Evolutionary conservation across 306 rosid genomes (phyloP), one percentile per base, ranked within the genome.

Genomic region (Prinsepia uniflora): DNA sequence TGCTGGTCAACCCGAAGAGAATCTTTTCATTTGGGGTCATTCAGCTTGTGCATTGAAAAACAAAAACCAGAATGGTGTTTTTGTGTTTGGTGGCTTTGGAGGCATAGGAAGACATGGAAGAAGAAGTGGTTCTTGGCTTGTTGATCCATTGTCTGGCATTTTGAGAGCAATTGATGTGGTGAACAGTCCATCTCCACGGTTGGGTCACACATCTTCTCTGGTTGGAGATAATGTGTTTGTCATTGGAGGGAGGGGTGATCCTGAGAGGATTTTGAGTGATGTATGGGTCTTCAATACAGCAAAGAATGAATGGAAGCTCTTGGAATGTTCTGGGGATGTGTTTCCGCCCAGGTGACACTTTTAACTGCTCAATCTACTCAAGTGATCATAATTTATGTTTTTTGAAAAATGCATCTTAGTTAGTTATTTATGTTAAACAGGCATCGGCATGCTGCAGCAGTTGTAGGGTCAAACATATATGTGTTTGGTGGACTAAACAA

Each of bases 391-490:
- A 5, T 5, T 17, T 22, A 12, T 34, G 13, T 20, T 57, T 70
- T 72, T 15, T 56, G 12, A 10, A 67, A 47, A 40, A 70, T 71
- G 41, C 71, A 18, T 70, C 61, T 68, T 10, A 40, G 52, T 42
- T 68, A 40, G 49, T 9, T 68, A 49, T 54, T 12, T 46, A 5
- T 55, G 55, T 77, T 75, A 71, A 58, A 70, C 82, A 88, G 99
- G 89, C 99, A 94, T 84, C 94, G 95, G 41, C 97, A 94, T 78
- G 92, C 96, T 83, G 90, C 95, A 24, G 95, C 92, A 44, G 89
- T 71, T 15, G 68, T 82, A 55, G 96, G 95, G 69, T 82, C 89
- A 59, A 65, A 81, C 67, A 89, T 94, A 73, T 94, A 90, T 81
- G 86, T 94, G 67, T 94, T 89, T 83, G 98, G 97, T 46, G 97